A percentile compares a stretch with the other conserved stretches of the same genome.
These are phyloP conservation scores for Stipa capillata DNA, from an alignment of 176 grass and related monocot genomes.

Conservation along the genomic window DNA sequence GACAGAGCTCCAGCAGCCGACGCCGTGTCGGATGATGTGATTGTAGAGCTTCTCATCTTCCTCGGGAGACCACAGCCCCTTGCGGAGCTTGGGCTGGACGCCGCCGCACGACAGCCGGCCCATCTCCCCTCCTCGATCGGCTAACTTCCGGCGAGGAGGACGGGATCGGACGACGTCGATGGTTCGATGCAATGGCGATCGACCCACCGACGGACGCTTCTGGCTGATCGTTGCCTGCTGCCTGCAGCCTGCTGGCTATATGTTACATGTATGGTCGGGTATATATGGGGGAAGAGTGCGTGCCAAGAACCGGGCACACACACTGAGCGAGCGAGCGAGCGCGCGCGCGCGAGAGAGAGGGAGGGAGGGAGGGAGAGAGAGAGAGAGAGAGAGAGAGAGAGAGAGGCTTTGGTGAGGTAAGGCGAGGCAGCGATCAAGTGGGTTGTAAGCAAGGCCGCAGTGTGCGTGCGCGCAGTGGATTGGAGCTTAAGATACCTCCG, in stretches of 20 bases:
- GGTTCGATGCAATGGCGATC: slow-evolving; percentile 15
- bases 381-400: not conserved
- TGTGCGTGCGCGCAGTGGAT: slow-evolving; percentile 34
- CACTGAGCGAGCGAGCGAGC: not conserved
- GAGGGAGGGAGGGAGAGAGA: not conserved
- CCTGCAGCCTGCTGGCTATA: too few species aligned
- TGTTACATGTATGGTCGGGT: slow-evolving; percentile 23
- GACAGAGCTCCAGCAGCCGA: slow-evolving; percentile 82
- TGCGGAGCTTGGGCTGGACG: slow-evolving; percentile 66
- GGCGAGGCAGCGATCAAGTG: slow-evolving; percentile 65
- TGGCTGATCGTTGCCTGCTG: not conserved
- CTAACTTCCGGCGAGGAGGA: too few species aligned
- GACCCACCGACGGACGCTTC: not conserved
- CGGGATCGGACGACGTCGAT: not conserved
- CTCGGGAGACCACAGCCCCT: slow-evolving; percentile 82
- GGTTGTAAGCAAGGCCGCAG: slow-evolving; percentile 61
- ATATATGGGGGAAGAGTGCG: slow-evolving; percentile 38
- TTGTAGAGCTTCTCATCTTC: slow-evolving; percentile 89
- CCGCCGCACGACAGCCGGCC: slow-evolving; percentile 49
- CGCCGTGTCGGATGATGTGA: slow-evolving; percentile 74
- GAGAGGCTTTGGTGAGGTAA: not conserved
- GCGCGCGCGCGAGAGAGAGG: not conserved
- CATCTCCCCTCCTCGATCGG: slow-evolving; percentile 27
- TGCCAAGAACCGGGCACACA: slow-evolving; percentile 35
- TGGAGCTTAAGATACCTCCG: slow-evolving; percentile 57